A percentile compares a stretch with the other conserved stretches of the same genome.
Evolutionary conservation across 768 basidiomycete species (phyloP).

Genomic region (Dendrothele bispora): DNA sequence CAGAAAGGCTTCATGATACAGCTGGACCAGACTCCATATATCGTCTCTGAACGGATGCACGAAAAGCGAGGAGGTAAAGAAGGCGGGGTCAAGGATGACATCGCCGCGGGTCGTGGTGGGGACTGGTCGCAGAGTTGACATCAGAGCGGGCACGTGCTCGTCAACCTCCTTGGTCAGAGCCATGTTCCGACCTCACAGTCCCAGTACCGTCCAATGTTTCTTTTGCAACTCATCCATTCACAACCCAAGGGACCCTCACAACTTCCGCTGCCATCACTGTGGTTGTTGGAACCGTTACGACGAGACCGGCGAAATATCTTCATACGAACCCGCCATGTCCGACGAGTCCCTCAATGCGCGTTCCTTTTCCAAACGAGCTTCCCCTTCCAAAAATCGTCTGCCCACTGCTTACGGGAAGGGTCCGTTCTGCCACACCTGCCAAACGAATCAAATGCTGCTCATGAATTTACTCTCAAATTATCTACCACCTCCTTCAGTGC

Average conservation of each 20-base stretch:
- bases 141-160: background rate
- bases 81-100: slow-evolving; percentile 66
- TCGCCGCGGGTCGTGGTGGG: slow-evolving; percentile 64
- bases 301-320: slow-evolving; percentile 70
- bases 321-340: slow-evolving; percentile 89
- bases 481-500: slow-evolving; percentile 74
- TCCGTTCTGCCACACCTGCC: slow-evolving; percentile 85
- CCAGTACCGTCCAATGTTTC: slow-evolving; percentile 57
- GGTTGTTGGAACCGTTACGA: slow-evolving; percentile 77
- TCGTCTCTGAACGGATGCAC: slow-evolving; percentile 66
- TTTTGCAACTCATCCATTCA: slow-evolving; percentile 59
- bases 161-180: slow-evolving; percentile 24
- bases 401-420: slow-evolving; percentile 59
- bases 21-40: slow-evolving; percentile 50
- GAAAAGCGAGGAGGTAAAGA: slow-evolving; percentile 78
- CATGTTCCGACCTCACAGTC: slow-evolving; percentile 59
- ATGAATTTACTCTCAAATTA: slow-evolving; percentile 89
- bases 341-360: slow-evolving; percentile 67
- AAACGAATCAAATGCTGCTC: slow-evolving; percentile 89
- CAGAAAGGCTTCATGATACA: slow-evolving; percentile 52
- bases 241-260: slow-evolving; percentile 46
- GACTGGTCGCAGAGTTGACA: slow-evolving; percentile 3
- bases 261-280: slow-evolving; percentile 69
- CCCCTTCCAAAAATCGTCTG: slow-evolving; percentile 67
- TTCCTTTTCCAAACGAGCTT: slow-evolving; percentile 74